Percentiles rank a stretch among this genome's conserved stretches.
Conservation (phyloP, 768 basidiomycete species). For the Pleurotus tuoliensis region DNA sequence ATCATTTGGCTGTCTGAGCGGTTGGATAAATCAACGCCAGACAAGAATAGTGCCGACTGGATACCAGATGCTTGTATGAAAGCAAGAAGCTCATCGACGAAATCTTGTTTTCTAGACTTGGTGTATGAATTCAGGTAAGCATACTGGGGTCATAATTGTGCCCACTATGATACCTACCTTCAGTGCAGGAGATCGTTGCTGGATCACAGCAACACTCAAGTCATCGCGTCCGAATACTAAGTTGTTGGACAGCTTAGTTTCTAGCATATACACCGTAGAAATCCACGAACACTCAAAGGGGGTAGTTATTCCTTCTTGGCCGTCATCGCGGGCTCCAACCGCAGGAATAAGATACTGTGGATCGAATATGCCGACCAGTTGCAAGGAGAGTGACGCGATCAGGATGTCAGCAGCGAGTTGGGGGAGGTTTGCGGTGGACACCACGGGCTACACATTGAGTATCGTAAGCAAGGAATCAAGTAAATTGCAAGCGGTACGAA, state of each 20-base stretch:
- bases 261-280: not conserved
- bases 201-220: constrained; percentile 55
- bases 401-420: constrained; percentile 76
- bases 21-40: constrained; percentile 72
- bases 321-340: constrained; percentile 68
- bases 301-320: constrained; percentile 57
- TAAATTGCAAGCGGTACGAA: constrained; percentile 4
- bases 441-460: constrained; percentile 47
- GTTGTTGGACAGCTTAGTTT: not conserved
- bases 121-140: constrained; percentile 30
- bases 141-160: not conserved
- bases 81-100: constrained; percentile 49
- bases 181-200: constrained; percentile 76
- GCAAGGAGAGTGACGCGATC: constrained; percentile 59
- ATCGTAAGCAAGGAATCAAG: constrained; percentile 9
- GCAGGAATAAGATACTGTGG: constrained; percentile 62
- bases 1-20: constrained; percentile 76
- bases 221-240: constrained; percentile 62
- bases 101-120: constrained; percentile 56
- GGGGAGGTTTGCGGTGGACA: constrained; percentile 79
- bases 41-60: constrained; percentile 56
- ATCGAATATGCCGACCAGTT: constrained; percentile 61
- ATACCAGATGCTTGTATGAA: constrained; percentile 53
- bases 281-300: constrained; percentile 65
- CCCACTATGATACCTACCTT: constrained; percentile 43